Conservation (phyloP, 164 flowering plant species). For the Chimonanthus salicifolius region DNA sequence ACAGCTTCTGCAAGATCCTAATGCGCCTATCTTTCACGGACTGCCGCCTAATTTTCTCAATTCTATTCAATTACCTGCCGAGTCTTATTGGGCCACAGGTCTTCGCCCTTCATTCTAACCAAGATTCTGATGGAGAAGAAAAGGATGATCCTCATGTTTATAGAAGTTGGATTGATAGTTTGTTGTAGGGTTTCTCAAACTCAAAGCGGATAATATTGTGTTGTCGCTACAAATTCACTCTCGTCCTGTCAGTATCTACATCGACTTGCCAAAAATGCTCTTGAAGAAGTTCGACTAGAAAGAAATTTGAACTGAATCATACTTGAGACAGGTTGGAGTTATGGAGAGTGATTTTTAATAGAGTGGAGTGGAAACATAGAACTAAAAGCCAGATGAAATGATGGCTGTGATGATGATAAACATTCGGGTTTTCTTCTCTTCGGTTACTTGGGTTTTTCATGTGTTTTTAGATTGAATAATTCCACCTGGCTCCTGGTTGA, state of each 20-base stretch:
- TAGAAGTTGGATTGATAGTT: too few species aligned
- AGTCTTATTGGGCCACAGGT: slow-evolving; percentile 49
- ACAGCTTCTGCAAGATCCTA: slow-evolving; percentile 42
- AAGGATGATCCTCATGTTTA: too few species aligned
- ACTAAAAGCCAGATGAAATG: too few species aligned
- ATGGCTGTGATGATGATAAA: too few species aligned
- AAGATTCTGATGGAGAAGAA: not conserved
- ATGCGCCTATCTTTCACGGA: slow-evolving; percentile 45
- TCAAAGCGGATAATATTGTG: too few species aligned
- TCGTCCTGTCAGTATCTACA: not conserved
- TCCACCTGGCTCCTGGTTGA: slow-evolving; percentile 19
- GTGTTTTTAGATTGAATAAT: slow-evolving; percentile 12
- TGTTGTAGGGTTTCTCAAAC: too few species aligned
- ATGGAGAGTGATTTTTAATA: too few species aligned
- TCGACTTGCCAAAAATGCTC: not conserved
- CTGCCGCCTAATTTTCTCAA: slow-evolving; percentile 59
- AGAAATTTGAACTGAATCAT: slow-evolving; percentile 6
- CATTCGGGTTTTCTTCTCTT: slow-evolving; percentile 7
- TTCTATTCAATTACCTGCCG: slow-evolving; percentile 52
- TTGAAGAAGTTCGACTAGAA: not conserved
- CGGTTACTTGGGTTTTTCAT: not conserved
- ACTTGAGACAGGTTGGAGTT: not conserved
- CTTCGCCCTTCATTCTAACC: slow-evolving; percentile 54
- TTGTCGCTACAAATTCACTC: not conserved
- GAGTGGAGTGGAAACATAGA: too few species aligned